Conservation (phyloP, 2,329 filamentous ascomycete species). For the Aspergillus calidoustus region DNA sequence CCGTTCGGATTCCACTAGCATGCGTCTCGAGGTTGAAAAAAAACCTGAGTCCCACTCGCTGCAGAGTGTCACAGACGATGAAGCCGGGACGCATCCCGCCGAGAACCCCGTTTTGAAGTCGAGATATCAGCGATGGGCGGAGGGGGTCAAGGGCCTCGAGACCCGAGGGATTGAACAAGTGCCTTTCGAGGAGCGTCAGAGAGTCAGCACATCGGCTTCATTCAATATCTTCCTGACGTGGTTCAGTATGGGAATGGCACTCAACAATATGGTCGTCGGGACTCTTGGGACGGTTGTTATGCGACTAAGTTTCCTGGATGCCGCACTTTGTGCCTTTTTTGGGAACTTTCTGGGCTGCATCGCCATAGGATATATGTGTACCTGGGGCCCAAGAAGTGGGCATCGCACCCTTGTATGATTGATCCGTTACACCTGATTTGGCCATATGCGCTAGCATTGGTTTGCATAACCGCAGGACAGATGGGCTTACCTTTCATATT, state of each 20-base stretch:
- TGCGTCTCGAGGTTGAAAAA: conserved; percentile 33
- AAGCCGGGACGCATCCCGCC: conserved; percentile 24
- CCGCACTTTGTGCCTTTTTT: conserved; percentile 43
- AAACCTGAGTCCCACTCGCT: conserved; percentile 29
- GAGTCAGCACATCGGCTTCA: conserved; percentile 29
- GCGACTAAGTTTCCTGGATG: conserved; percentile 46
- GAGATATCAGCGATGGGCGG: conserved; percentile 30
- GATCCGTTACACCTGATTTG: background rate
- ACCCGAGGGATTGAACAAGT: conserved; percentile 34
- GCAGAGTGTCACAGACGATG: conserved; percentile 28
- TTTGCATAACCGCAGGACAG: background rate
- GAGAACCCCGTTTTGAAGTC: conserved; percentile 16
- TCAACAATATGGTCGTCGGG: conserved; percentile 48
- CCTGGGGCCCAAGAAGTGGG: conserved; percentile 47
- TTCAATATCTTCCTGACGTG: conserved; percentile 43
- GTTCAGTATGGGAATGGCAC: conserved; percentile 46
- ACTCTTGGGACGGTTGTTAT: conserved; percentile 48
- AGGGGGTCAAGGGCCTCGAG: conserved; percentile 33
- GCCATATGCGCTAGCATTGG: background rate
- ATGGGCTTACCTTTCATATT: conserved; percentile 17
- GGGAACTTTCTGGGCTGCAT: conserved; percentile 40
- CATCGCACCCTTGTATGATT: conserved; percentile 47
- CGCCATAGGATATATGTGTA: conserved; percentile 48
- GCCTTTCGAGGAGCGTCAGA: conserved; percentile 33
- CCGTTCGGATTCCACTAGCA: conserved; percentile 9